Evolutionary conservation across 495 filamentous ascomycete genomes (phyloP), one percentile per base, ranked within the genome.

Genomic region (Xeromyces bisporus): DNA sequence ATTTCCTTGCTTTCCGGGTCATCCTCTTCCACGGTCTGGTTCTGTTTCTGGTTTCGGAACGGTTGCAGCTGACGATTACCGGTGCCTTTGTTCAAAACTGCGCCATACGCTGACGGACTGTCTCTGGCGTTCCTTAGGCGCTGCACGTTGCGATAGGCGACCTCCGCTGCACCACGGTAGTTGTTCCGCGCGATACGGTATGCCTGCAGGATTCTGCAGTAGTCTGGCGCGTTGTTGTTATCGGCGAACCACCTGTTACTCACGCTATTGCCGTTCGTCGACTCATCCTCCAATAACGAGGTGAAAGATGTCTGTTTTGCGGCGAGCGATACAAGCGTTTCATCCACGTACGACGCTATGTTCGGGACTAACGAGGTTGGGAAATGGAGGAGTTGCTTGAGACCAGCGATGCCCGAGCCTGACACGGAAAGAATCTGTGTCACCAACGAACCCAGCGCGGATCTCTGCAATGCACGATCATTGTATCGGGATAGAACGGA

Each of bases 121-220:
- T 53, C 60, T 49, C 51, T 55, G 51, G 58, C 64, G 63, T 58
- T 39, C 8, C 64, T 67, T 7, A 69, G 55, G 25, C 66, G 65
- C 41, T 75, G 69, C 9, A 80, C 60, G 11, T 64, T 62, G 29
- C 73, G 64, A 23, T 85, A 64, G 15, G 91, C 65, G 26, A 84
- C 67, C 26, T 76, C 69, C 0, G 89, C 85, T 2, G 81, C 89
- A 29, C 87, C 89, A 23, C 86, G 80, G 55, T 80, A 89, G 49
- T 97, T 81, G 33, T 71, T 67, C 30, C 75, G 77, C 39, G 71
- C 69, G 34, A 93, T 74, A 31, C 91, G 74, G 67, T 82, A 96
- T 13, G 85, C 73, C 41, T 92, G 89, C 16, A 96, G 70, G 26
- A 93, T 74, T 41, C 82, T 77, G 45, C 77, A 77, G 51, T 79